phyloP scores from a whole-genome alignment of 2,329 filamentous ascomycete species.

The Phyllosticta capitalensis region DNA sequence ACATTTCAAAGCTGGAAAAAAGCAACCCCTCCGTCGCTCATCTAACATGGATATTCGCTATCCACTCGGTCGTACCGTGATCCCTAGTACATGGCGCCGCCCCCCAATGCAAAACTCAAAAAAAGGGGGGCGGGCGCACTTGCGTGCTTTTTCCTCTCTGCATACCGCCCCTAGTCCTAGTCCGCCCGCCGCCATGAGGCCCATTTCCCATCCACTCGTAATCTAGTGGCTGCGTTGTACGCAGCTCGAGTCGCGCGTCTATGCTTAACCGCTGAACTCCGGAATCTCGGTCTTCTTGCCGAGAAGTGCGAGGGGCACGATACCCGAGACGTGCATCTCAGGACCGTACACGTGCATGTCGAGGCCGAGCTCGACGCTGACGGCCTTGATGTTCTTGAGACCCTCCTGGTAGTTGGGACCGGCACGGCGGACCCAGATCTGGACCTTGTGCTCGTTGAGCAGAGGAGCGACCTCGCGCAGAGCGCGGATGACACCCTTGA shows the following conservation, averaged over 20 bases:
- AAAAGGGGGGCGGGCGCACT: not conserved
- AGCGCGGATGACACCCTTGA: constrained; percentile 98
- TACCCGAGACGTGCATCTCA: constrained; percentile 85
- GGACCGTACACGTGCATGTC: constrained; percentile 86
- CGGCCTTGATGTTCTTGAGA: not conserved
- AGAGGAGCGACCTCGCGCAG: constrained; percentile 79
- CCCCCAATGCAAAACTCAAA: not conserved
- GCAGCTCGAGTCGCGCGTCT: not conserved
- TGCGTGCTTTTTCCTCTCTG: not conserved
- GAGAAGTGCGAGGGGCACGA: constrained; percentile 79
- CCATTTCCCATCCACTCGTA: not conserved
- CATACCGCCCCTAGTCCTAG: not conserved
- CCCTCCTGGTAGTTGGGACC: constrained; percentile 98
- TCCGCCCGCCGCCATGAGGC: not conserved
- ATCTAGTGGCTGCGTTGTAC: not conserved
- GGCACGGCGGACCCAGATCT: constrained; percentile 88
- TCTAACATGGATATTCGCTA: not conserved
- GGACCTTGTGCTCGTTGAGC: constrained; percentile 90
- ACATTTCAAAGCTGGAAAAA: not conserved
- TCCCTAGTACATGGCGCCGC: not conserved
- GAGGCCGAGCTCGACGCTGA: constrained; percentile 62
- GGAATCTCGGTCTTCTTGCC: constrained; percentile 52
- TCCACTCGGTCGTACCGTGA: not conserved
- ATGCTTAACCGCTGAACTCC: constrained; percentile 46
- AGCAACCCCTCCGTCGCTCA: not conserved